Base-by-base conservation (phyloP, 2,329 filamentous ascomycete genomes). In the Graphilbum sp. region DNA sequence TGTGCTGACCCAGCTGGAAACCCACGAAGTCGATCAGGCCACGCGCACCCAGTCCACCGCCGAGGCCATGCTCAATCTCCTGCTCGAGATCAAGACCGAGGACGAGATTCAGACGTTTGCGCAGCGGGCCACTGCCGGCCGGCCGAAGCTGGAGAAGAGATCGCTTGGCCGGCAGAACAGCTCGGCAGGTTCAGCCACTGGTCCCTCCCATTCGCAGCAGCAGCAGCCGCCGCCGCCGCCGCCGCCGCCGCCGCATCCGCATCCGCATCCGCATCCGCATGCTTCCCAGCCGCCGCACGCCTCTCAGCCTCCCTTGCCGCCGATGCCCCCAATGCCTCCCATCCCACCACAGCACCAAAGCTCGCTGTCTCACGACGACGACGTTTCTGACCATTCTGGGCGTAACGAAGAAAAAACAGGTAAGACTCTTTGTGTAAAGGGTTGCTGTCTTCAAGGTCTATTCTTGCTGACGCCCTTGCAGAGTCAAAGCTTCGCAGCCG, bases 1-100 rank as follows among this genome's bases (percentile, higher is more conserved):
- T 57, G 72, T 83, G 31, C 69, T 98, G 43, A 96, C 90, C 1
- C 87, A 95, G 52, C 81, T 88, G 49, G 79, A 93, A 57, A 98
- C 90, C 0, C 80, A 93, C 53, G 88, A 96, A 55, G 73, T 84
- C 21, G 90, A 98, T 53, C 75, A 83, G 48, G 75, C 88, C 15
- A 82, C 93, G 55, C 72, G 80, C 41, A 77, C 70, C 43, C 75
- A 84, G 44, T 64, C 74, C 42, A 75, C 78, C 12, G 77, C 85
- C 20, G 86, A 90, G 54, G 75, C 78, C 43, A 84, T 84, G 20
- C 62, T 98, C 41, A 85, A 84, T 47, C 69, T 78, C 9, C 67
- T 96, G 48, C 66, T 98, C 36, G 90, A 93, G 53, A 75, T 95
- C 32, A 79, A 84, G 54, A 93, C 87, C 0, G 72, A 76, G 16